Evolutionary conservation across 2,329 filamentous ascomycete genomes (phyloP).

Genomic region (Plenodomus tracheiphilus): DNA sequence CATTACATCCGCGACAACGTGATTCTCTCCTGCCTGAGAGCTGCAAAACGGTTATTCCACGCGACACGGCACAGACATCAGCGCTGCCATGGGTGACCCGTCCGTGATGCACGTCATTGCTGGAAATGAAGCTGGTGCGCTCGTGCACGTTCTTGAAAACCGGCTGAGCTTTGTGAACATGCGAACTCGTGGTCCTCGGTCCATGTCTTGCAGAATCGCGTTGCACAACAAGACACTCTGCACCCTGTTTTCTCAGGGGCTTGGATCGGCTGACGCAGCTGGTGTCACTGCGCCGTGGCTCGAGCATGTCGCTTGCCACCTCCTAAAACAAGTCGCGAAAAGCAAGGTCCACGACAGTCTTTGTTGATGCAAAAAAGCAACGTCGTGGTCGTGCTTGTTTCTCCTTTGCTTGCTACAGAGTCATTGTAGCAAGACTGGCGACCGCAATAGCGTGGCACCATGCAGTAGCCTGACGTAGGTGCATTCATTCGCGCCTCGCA

Average conservation of each 20-base stretch:
- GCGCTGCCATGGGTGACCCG: constrained; percentile 3
- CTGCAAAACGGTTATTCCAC: constrained; percentile 19
- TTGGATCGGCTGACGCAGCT: background rate
- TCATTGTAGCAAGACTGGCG: background rate
- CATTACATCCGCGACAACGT: no score
- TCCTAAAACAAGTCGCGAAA: background rate
- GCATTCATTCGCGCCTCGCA: background rate
- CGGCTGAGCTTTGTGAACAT: background rate
- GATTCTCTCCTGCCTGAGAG: background rate
- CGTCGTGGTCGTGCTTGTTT: background rate
- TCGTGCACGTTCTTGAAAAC: background rate
- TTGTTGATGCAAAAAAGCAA: background rate
- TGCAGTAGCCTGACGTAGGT: background rate
- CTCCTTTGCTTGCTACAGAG: background rate
- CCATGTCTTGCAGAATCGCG: background rate
- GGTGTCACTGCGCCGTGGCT: background rate
- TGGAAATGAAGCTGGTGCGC: background rate
- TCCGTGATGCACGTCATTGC: background rate
- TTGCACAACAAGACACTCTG: background rate
- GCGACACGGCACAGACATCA: constrained; percentile 15
- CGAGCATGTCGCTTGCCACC: background rate
- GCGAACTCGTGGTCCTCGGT: background rate
- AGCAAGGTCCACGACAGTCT: background rate
- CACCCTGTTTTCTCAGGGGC: background rate
- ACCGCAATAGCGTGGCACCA: background rate